Evolutionary conservation across 176 grass and related monocot species (phyloP), one percentile per base, ranked within the genome.

Genomic region (Hyparrhenia diplandra): DNA sequence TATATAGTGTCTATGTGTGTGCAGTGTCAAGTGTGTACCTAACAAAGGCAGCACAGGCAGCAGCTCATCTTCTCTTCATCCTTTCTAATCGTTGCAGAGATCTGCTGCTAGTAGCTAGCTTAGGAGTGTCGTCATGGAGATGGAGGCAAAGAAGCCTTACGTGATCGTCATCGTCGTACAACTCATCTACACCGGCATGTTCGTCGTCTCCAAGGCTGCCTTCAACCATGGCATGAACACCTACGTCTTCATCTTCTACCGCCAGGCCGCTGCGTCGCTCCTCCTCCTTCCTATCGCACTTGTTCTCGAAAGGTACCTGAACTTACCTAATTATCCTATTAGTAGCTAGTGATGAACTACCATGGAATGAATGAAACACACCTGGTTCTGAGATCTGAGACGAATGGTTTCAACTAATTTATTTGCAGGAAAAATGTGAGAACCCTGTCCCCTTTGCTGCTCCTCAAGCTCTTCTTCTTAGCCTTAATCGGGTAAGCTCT

Each of bases 201-300:
- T 90, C 58, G 71, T 93, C 29, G 31, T 91, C 27, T 85, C 87
- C 11, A 97, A 93, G 78, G 91, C 89, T 0, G 88, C 89, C 2
- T 91, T 93, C 34, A 62, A 93, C 71, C 32, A 61, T 4, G 94
- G 91, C 20, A 32, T 89, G n/a, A 97, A 76, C 82, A 90, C 94
- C 30, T 85, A 40, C 29, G 88, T 97, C 69, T 93, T 97, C 83
- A 77, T 97, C 86, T 91, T 93, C 88, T 97, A 97, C 67, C 88
- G 94, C 11, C 90, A 93, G 83, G 90, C 83, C 0, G 46, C 63
- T 5, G 93, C 88, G 18, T 62, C 85, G 4, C 24, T 90, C 2
- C 41, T 93, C 9, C 30, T 93, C 25, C 71, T 87, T 14, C 93
- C 93, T 3, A 14, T 93, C 0, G 67, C 90, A 13, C 39, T 96